A percentile compares a stretch with the other conserved stretches of the same genome.
These are phyloP conservation scores for Fusarium sp. DNA, from an alignment of 2,329 filamentous ascomycete species.

Conservation along the genomic window DNA sequence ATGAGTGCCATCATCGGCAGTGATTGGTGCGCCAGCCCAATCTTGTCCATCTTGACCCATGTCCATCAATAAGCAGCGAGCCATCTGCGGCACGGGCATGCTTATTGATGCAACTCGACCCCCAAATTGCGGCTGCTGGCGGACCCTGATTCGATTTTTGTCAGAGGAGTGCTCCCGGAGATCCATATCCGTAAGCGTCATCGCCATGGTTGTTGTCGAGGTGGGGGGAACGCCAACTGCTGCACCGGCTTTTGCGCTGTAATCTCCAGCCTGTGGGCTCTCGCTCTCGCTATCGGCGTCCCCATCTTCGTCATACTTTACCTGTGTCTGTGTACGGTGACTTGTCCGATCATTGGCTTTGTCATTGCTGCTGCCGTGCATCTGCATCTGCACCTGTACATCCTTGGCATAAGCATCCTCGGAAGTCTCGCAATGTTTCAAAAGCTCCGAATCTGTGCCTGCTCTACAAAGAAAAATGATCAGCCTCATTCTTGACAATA, in stretches of 20 bases:
- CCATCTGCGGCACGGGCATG: conserved; percentile 31
- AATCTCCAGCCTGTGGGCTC: conserved; percentile 24
- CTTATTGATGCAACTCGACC: conserved; percentile 41
- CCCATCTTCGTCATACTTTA: conserved; percentile 18
- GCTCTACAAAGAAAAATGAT: not conserved
- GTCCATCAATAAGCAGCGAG: conserved; percentile 39
- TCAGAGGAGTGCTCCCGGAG: conserved; percentile 31
- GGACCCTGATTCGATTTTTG: conserved; percentile 36
- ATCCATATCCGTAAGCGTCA: conserved; percentile 42
- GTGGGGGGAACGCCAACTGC: conserved; percentile 28
- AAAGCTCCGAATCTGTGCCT: not conserved
- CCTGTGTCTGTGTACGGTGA: conserved; percentile 18
- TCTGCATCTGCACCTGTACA: conserved; percentile 11
- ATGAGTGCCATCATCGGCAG: conserved; percentile 29
- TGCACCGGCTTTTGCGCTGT: conserved; percentile 27
- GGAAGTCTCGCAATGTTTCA: conserved; percentile 17
- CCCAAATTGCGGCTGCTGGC: conserved; percentile 43
- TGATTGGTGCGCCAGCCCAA: conserved; percentile 46
- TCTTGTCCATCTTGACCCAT: conserved; percentile 36
- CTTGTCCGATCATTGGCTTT: conserved; percentile 25
- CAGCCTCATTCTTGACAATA: conserved; percentile 5
- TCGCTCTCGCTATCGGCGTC: not conserved
- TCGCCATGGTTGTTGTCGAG: conserved; percentile 20
- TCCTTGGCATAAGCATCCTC: conserved; percentile 12
- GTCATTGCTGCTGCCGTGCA: conserved; percentile 13